These are phyloP conservation scores for Microthlaspi erraticum DNA, from an alignment of 345 rosid species.

Conservation along the genomic window DNA sequence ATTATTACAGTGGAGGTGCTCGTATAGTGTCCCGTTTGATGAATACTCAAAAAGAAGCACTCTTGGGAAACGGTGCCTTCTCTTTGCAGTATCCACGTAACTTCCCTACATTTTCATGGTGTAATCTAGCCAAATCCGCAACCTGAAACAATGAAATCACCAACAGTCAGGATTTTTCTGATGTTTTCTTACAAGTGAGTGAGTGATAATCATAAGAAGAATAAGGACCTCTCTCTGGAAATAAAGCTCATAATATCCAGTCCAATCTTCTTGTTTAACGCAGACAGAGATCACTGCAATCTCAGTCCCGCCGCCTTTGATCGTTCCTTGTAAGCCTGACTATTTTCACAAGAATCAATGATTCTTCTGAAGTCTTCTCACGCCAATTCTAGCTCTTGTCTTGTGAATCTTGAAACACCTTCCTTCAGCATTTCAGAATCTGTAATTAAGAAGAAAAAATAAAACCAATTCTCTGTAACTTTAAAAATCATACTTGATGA, in stretches of 20 bases:
- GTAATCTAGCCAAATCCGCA: slow-evolving; percentile 88
- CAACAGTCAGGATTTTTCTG: not conserved
- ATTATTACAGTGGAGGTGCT: slow-evolving; percentile 96
- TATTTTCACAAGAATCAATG: slow-evolving; percentile 82
- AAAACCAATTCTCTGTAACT: not conserved
- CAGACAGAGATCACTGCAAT: slow-evolving; percentile 89
- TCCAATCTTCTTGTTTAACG: slow-evolving; percentile 90
- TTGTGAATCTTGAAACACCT: slow-evolving; percentile 69
- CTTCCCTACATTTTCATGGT: slow-evolving; percentile 79
- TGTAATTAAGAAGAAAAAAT: slow-evolving; percentile 28
- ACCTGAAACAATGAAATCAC: slow-evolving; percentile 63
- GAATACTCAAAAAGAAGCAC: slow-evolving; percentile 97
- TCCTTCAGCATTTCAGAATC: slow-evolving; percentile 87
- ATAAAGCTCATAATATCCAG: slow-evolving; percentile 85
- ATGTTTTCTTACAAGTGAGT: slow-evolving; percentile 8
- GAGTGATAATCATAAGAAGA: not conserved
- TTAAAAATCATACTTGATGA: too few relatives aligned
- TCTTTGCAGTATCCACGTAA: slow-evolving; percentile 91
- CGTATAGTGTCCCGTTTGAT: slow-evolving; percentile 92
- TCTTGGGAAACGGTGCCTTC: slow-evolving; percentile 76
- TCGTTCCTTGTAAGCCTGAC: slow-evolving; percentile 85
- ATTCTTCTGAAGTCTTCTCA: slow-evolving; percentile 99
- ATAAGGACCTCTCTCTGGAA: slow-evolving; percentile 76
- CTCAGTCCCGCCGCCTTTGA: slow-evolving; percentile 75
- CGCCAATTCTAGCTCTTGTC: slow-evolving; percentile 96